phyloP scores from a whole-genome alignment of 371 early-diverging fungal genomes.

The Syncephalastrum sp. region DNA sequence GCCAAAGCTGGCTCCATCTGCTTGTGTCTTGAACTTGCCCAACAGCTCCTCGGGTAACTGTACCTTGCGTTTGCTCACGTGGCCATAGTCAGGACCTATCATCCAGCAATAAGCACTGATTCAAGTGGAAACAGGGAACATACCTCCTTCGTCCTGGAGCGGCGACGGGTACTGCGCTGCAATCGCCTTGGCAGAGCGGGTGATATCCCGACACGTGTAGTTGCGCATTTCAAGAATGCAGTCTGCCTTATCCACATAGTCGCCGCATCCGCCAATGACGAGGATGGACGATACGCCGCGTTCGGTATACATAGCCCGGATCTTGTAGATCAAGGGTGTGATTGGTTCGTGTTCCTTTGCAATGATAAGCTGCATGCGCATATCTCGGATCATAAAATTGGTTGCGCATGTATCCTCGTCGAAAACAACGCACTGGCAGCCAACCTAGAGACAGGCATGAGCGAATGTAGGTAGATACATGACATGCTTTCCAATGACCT shows the following conservation, averaged over 20 bases:
- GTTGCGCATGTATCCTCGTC: conserved; percentile 65
- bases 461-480: background rate
- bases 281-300: conserved; percentile 38
- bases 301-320: conserved; percentile 32
- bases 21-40: too few relatives aligned
- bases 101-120: background rate
- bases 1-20: too few relatives aligned
- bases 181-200: conserved; percentile 34
- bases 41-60: too few relatives aligned
- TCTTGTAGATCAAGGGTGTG: conserved; percentile 51
- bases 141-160: conserved; percentile 17
- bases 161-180: conserved; percentile 26
- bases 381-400: conserved; percentile 56
- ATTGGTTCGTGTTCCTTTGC: conserved; percentile 47
- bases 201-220: conserved; percentile 35
- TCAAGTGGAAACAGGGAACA: background rate
- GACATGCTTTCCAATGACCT: conserved; percentile 12
- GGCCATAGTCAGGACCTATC: background rate
- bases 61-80: too few relatives aligned
- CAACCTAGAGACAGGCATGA: background rate
- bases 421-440: conserved; percentile 27
- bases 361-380: conserved; percentile 51
- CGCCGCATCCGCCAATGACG: conserved; percentile 60
- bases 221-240: conserved; percentile 45
- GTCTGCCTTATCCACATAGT: conserved; percentile 55